Evolutionary conservation across 352 stramenopile species (phyloP), one percentile per base, ranked within the genome.

Genomic region (Phytopythium ostracodes): DNA sequence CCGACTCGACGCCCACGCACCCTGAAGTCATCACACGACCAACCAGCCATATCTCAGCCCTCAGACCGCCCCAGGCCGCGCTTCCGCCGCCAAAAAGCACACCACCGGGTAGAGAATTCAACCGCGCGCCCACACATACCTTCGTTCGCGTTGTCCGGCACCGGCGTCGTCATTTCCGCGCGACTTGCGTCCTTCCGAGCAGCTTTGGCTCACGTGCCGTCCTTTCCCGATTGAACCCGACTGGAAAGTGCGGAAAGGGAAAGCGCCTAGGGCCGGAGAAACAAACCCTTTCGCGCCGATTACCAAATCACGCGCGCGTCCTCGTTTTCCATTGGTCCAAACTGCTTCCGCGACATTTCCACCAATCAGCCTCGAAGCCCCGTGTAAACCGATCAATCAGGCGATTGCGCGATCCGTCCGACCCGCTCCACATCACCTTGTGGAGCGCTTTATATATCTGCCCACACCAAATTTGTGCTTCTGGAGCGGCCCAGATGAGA

Each of bases 1-100:
- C 85, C 4, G 96, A 98, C 40, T 96, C 75, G 12, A 97, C 92
- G 7, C 97, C 97, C 12, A 99, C 94, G 75, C 98, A 99, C 24
- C 77, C 92, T 78, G 59, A 51, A 36, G 1, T n/a, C 22, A 44
- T 52, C 17, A 15, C n/a, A n/a, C n/a, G n/a, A n/a, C n/a, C n/a
- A n/a, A 3, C 36, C n/a, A 18, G n/a, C 44, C n/a, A 51, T 31
- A 29, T 31, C n/a, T 51, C 44, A 18, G 44, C n/a, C 18, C n/a
- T 8, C 42, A 49, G 42, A 49, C 18, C 11, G 7, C 42, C 20
- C 24, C 20, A 63, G 20, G 36, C 11, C 42, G 40, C 42, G 17
- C 20, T 27, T 49, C 17, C n/a, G 1, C 0, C 42, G 42, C 1
- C 42, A 15, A 25, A 49, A 27, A 5, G 8, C 42, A 7, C 44